Base-by-base conservation (phyloP, 768 basidiomycete genomes). In the Amanita pseudoporphyria region DNA sequence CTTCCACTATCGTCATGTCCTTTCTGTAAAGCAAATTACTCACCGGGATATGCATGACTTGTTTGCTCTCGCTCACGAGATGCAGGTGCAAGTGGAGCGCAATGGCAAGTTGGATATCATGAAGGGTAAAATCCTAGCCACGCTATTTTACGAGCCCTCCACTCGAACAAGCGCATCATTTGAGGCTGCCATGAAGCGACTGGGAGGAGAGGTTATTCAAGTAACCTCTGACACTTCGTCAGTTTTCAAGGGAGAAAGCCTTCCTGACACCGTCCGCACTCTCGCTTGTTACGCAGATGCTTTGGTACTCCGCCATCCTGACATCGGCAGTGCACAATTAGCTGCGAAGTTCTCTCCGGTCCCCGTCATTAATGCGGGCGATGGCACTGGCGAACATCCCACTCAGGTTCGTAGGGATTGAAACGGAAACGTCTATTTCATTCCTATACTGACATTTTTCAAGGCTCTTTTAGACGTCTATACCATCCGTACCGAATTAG, bases 131-230 rank as follows among this genome's bases (percentile, higher is more conserved):
- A 84, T 99, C 1, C 76, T 99, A 5, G 91, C 86, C 62, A 93
- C 83, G 18, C 63, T 94, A 32, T 99, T 99, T 75, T 99, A 92
- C 64, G 96, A 99, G 64, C 89, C 95, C 1, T 96, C 93, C 2
- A 99, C 96, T 2, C 78, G 96, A 30, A 99, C 96, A 3, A 92
- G 89, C 54, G 77, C 87, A 3, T 97, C 95, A 7, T 99, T 99
- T 59, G 95, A 99, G 62, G 86, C 95, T 2, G 96, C 96, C 9
- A 99, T 98, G 96, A 95, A 96, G 65, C 81, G 96, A 44, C 92
- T 92, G 59, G 96, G 96, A 22, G 96, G 96, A 16, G 82, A 94
- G 59, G 95, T 97, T 33, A 83, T 96, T n/a, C 77, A 85, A 49
- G 77, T 97, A 49, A 77, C 77, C 36, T 78, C 79, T 2, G 88